A percentile compares a stretch with the other conserved stretches of the same genome.
Conservation (phyloP, 2,329 filamentous ascomycete genomes). For the Pseudofabraea citricarpa region DNA sequence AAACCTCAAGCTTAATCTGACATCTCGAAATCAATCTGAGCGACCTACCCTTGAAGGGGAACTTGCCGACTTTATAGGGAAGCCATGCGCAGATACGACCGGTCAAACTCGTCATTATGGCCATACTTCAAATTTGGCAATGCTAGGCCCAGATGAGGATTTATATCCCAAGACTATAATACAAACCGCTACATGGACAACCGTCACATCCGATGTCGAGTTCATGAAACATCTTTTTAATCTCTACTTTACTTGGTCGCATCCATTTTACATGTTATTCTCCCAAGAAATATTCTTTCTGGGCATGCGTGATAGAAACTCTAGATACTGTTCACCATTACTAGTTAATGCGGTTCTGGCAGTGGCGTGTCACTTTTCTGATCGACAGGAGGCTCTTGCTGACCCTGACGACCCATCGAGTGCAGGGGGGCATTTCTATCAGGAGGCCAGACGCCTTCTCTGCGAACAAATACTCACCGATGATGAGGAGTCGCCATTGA, state of each 20-base stretch:
- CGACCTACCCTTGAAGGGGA: conserved; percentile 7
- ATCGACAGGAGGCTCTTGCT: conserved; percentile 54
- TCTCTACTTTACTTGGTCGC: conserved; percentile 69
- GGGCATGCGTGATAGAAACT: conserved; percentile 10
- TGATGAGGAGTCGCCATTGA: conserved; percentile 54
- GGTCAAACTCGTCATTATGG: conserved; percentile 12
- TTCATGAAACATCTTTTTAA: conserved; percentile 59
- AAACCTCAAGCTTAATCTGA: not conserved
- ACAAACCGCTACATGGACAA: conserved; percentile 47
- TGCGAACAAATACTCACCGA: conserved; percentile 33
- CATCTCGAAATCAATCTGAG: not conserved
- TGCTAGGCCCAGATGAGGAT: conserved; percentile 4
- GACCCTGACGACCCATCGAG: conserved; percentile 62
- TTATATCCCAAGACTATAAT: not conserved
- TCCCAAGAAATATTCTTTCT: conserved; percentile 37
- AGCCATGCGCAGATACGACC: conserved; percentile 7
- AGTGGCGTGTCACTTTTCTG: conserved; percentile 64
- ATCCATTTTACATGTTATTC: conserved; percentile 67
- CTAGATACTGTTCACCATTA: conserved; percentile 36
- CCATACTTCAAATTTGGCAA: conserved; percentile 14
- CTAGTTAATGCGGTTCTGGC: conserved; percentile 28
- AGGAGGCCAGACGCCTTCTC: conserved; percentile 59
- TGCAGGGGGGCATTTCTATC: conserved; percentile 69
- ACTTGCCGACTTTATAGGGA: conserved; percentile 7
- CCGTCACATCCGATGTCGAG: conserved; percentile 48